Base-by-base conservation (phyloP, 768 basidiomycete genomes). In the Sutorius australiensis region DNA sequence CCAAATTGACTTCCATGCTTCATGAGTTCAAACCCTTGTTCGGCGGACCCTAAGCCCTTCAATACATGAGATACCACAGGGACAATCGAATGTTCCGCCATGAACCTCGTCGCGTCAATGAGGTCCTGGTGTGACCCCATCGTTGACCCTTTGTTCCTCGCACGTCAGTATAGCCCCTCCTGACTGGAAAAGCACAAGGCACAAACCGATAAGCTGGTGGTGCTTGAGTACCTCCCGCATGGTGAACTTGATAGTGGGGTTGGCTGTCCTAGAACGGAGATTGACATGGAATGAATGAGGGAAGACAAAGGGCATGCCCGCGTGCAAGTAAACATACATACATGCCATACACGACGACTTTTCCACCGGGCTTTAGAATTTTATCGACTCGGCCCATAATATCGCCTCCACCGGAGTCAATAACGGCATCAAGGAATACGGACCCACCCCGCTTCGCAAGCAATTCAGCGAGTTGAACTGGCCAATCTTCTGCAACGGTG, bases 111-210 rank as follows among this genome's bases (percentile, higher is more conserved):
- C 19, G 89, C 89, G 31, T 83, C 81, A 48, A 77, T 66, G 53
- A 93, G 75, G 69, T 93, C 90, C 50, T 80, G 75, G 59, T 77
- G 80, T 8, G 89, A 91, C 16, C 89, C 91, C 89, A 93, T 90
- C 27, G 85, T 90, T 2, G 88, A 88, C 33, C 89, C 90, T 90
- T 53, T 46, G 38, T 54, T 55, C 53, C 47, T 54, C 5, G 50
- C 50, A 57, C 51, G 39, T 66, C 48, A 66, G 28, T 24, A 47
- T n/a, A 30, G 10, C 40, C 39, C 51, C 28, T 51, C 32, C 11
- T 45, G 43, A 50, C 46, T 36, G 48, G 21, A 34, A 43, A 24
- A 44, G 50, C 14, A 39, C 19, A 37, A 10, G 28, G 17, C 14
- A 66, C 76, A 39, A 39, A 89, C 90, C 91, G 31, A 89, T 74